Evolutionary conservation across 208 protist species (phyloP), one percentile per base, ranked within the genome.

Genomic region (Angomonas ambiguus): DNA sequence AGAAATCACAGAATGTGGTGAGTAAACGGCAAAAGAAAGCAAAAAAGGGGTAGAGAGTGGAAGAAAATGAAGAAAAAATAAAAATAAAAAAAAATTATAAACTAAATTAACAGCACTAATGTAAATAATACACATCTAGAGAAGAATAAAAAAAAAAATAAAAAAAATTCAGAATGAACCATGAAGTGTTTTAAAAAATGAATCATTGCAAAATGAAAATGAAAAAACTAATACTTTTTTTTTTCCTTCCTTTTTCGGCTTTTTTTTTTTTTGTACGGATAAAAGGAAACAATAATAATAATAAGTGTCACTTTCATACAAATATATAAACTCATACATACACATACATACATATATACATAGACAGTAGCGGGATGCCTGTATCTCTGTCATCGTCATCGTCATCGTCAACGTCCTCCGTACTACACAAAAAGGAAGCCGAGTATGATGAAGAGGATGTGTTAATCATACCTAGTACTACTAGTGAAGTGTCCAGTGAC

Each of bases 201-300:
- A 48, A 18, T 11, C 11, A 11, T 48, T 11, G 18, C 38, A 13
- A 22, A 56, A 56, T 28, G 5, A 25, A 56, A 28, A 25, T n/a
- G 25, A n/a, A 56, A 13, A 13, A 8, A 56, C 5, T 56, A 13
- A 73, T 74, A 18, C 87, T 78, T 69, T 67, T 87, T 25, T 66
- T 85, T 49, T 77, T 79, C 32, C 45, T 38, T 51, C n/a, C 45
- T 28, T n/a, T 48, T 48, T 48, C 22, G 18, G n/a, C 62, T 8
- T 24, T 31, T 22, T 20, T 31, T 38, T 5, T 30, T 18, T 48
- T 28, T 11, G 56, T 35, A 31, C 18, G 25, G 49, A 56, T 28
- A n/a, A 8, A 5, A 56, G 8, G 16, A 31, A 59, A 59, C 13
- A 18, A 32, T 59, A 59, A 28, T 33, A 30, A 56, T 56, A 24